Base-by-base conservation (phyloP, 2,329 filamentous ascomycete species). In the Penicillium sp. region DNA sequence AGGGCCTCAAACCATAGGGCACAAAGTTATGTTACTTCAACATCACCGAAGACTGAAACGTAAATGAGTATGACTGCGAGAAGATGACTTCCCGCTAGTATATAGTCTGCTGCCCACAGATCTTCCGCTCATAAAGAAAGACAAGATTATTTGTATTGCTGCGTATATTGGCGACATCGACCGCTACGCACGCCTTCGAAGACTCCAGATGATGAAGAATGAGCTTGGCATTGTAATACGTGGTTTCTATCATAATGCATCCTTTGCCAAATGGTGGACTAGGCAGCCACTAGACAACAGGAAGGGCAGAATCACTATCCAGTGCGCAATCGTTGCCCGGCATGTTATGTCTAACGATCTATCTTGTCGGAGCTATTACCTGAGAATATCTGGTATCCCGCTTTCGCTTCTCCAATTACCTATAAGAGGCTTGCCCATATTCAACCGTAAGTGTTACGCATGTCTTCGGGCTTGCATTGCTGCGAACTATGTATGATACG, bases 111-210 rank as follows among this genome's bases (percentile, higher is more conserved):
- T 75, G 0, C 72, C 71, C 0, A 20, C 27, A 1, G 64, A 74
- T 46, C 60, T 74, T 7, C 72, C 71, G 2, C 50, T 58, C 0
- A 50, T 67, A 3, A 60, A 72, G 29, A 75, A 75, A 42, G 65
- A 72, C 38, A 29, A 71, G 0, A 58, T 75, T 1, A 71, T 74
- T 10, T 52, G 62, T 4, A 62, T 68, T 44, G 69, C 72, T 0
- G 72, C 71, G 0, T 74, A 66, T 20, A 49, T 61, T 0, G 72
- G 72, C 2, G 63, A 75, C 18, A 51, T 75, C 5, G 71, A 76
- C 39, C 66, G 71, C 3, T 75, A 74, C 35, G 20, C 47, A 0
- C 65, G 72, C 0, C 59, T 76, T 0, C 57, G 61, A 13, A 56
- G 68, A 8, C 70, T 66, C 3, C 32, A 41, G 3, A 28, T 56